Evolutionary conservation across 495 filamentous ascomycete species (phyloP), one percentile per base, ranked within the genome.

Genomic region (Filosporella fistucella): DNA sequence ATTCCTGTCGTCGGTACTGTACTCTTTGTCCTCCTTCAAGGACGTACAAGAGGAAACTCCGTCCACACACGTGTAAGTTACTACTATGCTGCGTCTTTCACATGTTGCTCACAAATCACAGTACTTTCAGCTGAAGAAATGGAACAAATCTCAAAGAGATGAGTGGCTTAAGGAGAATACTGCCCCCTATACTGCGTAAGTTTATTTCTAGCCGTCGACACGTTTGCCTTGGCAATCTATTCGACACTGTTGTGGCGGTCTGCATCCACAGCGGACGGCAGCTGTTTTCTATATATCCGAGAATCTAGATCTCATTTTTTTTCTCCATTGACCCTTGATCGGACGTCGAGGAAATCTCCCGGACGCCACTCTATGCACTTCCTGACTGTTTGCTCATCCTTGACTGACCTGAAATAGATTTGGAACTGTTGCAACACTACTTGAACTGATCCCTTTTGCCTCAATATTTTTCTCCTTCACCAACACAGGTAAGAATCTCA

Each of bases 41-140:
- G 88, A 55, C 63, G 62, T 28, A 58, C 60, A 23, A 63, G 63
- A 25, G 64, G 62, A 36, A 62, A 58, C 36, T 58, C 57, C 7
- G 56, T 66, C n/a, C 68, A 71, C 42, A 42, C 44, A 13, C 55
- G 68, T 9, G 56, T 58, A 55, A 37, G 51, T 33, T 12, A 14
- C 14, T 34, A n/a, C n/a, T 11, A 14, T 20, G 7, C 14, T 4
- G 2, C 10, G 33, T 1, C 12, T 14, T 20, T 12, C 11, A 18
- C 4, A 42, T 30, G 23, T 36, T 12, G 20, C 51, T 52, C 12
- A 49, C 41, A 45, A 20, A 3, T 21, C 18, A 17, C 22, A 77
- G 60, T 98, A 95, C 64, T 96, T 96, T 59, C 88, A 95, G 66
- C 70, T 98, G 36, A 95, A 94, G 67, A 79, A 80, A 3, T 91